Evolutionary conservation across 2,329 filamentous ascomycete species (phyloP).

Genomic region (Tolypocladium sp.): DNA sequence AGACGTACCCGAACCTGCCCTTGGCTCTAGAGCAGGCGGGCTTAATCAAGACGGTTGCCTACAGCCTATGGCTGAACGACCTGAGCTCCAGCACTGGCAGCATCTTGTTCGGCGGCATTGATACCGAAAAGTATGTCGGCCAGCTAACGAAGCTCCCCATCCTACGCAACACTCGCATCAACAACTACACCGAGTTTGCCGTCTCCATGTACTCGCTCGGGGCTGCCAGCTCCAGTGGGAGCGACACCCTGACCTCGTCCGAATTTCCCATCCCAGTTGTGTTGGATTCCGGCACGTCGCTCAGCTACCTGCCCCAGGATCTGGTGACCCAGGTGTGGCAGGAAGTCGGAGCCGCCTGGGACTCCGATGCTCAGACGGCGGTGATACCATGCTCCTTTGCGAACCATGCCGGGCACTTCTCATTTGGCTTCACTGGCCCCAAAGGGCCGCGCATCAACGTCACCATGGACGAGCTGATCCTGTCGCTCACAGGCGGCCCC

Average conservation of each 20-base stretch:
- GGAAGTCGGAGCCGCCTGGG: constrained; percentile 44
- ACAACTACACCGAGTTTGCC: constrained; percentile 35
- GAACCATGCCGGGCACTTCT: constrained; percentile 36
- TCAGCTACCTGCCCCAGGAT: constrained; percentile 59
- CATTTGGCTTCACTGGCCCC: constrained; percentile 42
- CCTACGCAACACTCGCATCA: constrained; percentile 28
- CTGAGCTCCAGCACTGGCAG: constrained; percentile 53
- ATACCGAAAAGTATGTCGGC: constrained; percentile 64
- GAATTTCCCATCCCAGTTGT: constrained; percentile 48
- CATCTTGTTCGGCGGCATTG: constrained; percentile 74
- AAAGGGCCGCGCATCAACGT: constrained; percentile 41
- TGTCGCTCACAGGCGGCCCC: constrained; percentile 29
- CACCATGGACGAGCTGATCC: constrained; percentile 46
- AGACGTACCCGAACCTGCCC: constrained; percentile 50
- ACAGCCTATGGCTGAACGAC: constrained; percentile 61
- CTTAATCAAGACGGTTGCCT: constrained; percentile 57
- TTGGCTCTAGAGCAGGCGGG: constrained; percentile 53
- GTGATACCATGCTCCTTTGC: constrained; percentile 42
- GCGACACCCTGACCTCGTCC: constrained; percentile 32
- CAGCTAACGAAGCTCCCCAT: constrained; percentile 53
- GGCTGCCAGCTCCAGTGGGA: constrained; percentile 39
- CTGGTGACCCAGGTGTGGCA: constrained; percentile 44
- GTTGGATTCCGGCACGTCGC: constrained; percentile 67
- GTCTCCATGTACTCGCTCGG: constrained; percentile 38
- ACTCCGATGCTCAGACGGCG: constrained; percentile 23